Evolutionary conservation across 148 eudicot genomes (phyloP), one percentile per base, ranked within the genome.

Genomic region (Amaranthus cruentus): DNA sequence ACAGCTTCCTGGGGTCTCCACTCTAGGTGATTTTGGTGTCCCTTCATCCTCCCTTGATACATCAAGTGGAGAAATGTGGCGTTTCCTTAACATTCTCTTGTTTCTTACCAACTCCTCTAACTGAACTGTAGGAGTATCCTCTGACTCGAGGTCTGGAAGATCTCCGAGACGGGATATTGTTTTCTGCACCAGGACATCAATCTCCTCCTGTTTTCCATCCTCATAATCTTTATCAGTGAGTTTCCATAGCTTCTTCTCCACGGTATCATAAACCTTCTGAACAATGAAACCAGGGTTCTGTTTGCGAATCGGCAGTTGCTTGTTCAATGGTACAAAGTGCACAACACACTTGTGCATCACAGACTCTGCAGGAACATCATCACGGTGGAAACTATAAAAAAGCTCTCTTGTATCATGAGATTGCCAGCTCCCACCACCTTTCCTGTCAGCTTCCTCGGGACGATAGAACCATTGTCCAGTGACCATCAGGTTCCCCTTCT

Each of bases 401-500:
- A 95, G 84, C 75, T 91, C 97, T 78, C 99, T 90, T 9, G 97
- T 86, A 83, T 92, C 97, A 70, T 76, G 72, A 73, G 94, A 84
- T 73, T 85, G 83, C 99, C 97, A 95, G 75, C 85, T 84, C 82
- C 97, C 97, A 63, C 99, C 97, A 60, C 85, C 90, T 79, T 80
- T 88, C 75, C 78, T 92, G 76, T 88, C 89, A 59, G 97, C 97
- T 83, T 95, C 99, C 77, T 95, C 99, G 12, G 99, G 99, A 68
- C 97, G 89, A 79, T 92, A 95, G 80, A 95, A 92, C 99, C 99
- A 92, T 73, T 95, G 99, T 58, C 99, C 97, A 67, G 82, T 87
- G 12, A 92, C 91, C 93, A 84, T 87, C 84, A 95, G 68, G 76
- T 77, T 79, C 63, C 90, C 94, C 47, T 81, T 85, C 73, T 68